Conservation (phyloP, 257 asterid genomes). For the Agastache rugosa region DNA sequence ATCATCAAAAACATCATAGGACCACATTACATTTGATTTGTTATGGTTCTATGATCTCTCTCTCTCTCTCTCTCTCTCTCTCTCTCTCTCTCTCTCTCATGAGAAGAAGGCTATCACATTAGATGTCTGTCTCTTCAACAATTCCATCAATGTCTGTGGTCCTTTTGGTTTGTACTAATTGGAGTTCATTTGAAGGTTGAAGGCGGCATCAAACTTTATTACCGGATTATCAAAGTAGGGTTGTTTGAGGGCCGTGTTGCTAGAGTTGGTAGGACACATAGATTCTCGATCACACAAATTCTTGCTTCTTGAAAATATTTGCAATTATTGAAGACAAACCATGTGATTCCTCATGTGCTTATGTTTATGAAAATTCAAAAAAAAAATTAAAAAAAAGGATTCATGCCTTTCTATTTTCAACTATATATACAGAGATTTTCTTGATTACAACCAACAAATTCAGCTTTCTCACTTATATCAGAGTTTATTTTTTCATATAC, state of each 20-base stretch:
- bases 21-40: neutral
- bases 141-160: neutral
- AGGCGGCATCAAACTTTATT: no score
- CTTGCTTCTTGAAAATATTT: neutral
- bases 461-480: slow-evolving; percentile 11
- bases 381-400: no score
- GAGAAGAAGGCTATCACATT: neutral
- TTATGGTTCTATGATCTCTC: neutral
- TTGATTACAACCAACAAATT: slow-evolving; percentile 30
- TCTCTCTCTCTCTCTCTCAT: no score
- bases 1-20: neutral
- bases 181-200: neutral
- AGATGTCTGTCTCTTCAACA: neutral
- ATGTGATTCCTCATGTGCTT: slow-evolving; percentile 41
- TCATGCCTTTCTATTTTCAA: neutral
- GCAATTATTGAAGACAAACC: slow-evolving; percentile 33
- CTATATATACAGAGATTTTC: slow-evolving; percentile 34
- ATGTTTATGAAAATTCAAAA: neutral
- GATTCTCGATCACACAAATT: slow-evolving; percentile 11
- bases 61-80: no score
- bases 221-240: no score
- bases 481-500: neutral
- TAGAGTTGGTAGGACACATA: neutral
- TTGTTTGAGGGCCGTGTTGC: neutral
- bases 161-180: neutral